Evolutionary conservation across 2,329 filamentous ascomycete genomes (phyloP).

Genomic region (Colletotrichum filicis): DNA sequence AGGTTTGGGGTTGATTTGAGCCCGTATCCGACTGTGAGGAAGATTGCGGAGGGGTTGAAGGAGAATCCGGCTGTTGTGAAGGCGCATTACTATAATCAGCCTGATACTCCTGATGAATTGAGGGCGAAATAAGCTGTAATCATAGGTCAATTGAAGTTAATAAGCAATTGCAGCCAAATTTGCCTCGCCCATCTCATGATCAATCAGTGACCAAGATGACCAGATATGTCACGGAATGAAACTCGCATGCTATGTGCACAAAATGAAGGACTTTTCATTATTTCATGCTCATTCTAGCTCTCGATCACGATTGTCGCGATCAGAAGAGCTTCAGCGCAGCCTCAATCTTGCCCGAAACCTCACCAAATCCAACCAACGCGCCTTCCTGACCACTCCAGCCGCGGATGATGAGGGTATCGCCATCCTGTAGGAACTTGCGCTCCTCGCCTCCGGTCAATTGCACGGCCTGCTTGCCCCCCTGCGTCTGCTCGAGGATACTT

Average conservation of each 20-base stretch:
- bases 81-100: slow-evolving; percentile 65
- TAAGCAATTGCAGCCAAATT: too few relatives aligned
- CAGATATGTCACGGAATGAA: too few relatives aligned
- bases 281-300: background rate
- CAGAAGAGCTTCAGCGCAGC: slow-evolving; percentile 46
- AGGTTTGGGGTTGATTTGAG: slow-evolving; percentile 64
- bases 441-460: slow-evolving; percentile 72
- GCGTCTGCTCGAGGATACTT: slow-evolving; percentile 77
- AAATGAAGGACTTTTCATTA: background rate
- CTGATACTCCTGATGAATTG: slow-evolving; percentile 51
- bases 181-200: too few relatives aligned
- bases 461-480: slow-evolving; percentile 74
- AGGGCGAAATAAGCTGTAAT: background rate
- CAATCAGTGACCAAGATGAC: too few relatives aligned
- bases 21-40: slow-evolving; percentile 57
- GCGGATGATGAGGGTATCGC: slow-evolving; percentile 74
- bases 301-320: background rate
- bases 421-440: slow-evolving; percentile 78
- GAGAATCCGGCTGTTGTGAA: slow-evolving; percentile 60
- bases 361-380: slow-evolving; percentile 80
- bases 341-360: slow-evolving; percentile 72
- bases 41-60: slow-evolving; percentile 58
- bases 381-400: slow-evolving; percentile 75
- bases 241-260: too few relatives aligned
- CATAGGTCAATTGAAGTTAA: background rate